Conservation (phyloP, 2,329 filamentous ascomycete species). For the Penicillium sp. region DNA sequence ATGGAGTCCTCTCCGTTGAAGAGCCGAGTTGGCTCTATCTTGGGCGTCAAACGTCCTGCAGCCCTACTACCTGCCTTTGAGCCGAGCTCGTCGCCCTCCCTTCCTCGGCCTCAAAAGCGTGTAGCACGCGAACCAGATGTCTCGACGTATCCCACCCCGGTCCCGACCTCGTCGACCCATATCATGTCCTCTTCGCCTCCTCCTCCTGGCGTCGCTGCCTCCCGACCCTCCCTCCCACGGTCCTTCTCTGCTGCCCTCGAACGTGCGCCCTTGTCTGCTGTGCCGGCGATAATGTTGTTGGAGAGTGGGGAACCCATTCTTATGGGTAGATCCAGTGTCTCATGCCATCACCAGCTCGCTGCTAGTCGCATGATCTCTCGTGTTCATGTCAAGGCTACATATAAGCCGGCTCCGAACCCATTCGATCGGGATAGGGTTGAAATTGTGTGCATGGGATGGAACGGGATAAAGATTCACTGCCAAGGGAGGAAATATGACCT, state of each 20-base stretch:
- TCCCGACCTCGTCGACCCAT: slow-evolving; percentile 90
- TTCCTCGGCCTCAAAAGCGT: slow-evolving; percentile 50
- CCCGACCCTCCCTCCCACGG: slow-evolving; percentile 59
- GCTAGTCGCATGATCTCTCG: slow-evolving; percentile 90
- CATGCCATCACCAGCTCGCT: slow-evolving; percentile 91
- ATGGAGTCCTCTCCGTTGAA: slow-evolving; percentile 46
- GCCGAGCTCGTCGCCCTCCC: slow-evolving; percentile 50
- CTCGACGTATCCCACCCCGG: slow-evolving; percentile 82
- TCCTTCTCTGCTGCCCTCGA: slow-evolving; percentile 64
- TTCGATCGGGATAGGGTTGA: slow-evolving; percentile 77
- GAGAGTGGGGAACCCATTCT: slow-evolving; percentile 77
- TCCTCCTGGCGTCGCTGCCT: slow-evolving; percentile 56
- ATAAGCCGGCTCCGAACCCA: slow-evolving; percentile 66
- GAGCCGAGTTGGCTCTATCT: slow-evolving; percentile 35
- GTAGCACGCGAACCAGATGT: slow-evolving; percentile 45
- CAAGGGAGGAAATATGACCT: slow-evolving; percentile 84
- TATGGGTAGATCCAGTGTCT: slow-evolving; percentile 93
- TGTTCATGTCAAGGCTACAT: slow-evolving; percentile 86
- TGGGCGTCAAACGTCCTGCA: slow-evolving; percentile 49
- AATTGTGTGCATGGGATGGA: slow-evolving; percentile 92
- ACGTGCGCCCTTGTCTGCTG: slow-evolving; percentile 76
- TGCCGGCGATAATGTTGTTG: slow-evolving; percentile 78
- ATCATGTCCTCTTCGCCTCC: slow-evolving; percentile 79
- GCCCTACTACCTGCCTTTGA: slow-evolving; percentile 52
- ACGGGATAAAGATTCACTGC: slow-evolving; percentile 89